These are phyloP conservation scores for Bjerkandera adusta DNA, from an alignment of 1,284 basidiomycete genomes.

Conservation along the genomic window DNA sequence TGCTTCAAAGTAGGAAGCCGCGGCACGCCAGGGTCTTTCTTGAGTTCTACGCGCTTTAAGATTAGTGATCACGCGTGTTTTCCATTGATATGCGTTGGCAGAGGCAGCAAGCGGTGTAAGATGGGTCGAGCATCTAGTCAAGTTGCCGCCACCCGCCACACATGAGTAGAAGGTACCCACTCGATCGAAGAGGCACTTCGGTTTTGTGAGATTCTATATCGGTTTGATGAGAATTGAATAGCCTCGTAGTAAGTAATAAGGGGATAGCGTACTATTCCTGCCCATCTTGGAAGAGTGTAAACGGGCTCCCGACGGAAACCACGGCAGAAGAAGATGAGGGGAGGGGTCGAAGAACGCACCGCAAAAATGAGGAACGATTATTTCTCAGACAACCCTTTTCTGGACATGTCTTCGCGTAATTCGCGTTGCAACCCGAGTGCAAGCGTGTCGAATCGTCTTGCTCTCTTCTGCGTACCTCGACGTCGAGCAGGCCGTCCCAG, in stretches of 20 bases:
- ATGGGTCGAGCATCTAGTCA: too few species aligned
- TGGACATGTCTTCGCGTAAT: too few species aligned
- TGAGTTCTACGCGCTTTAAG: slow-evolving; percentile 61
- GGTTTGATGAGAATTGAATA: slow-evolving; percentile 5
- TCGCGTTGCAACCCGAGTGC: too few species aligned
- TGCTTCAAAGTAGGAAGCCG: slow-evolving; percentile 69
- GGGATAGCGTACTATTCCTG: slow-evolving; percentile 52
- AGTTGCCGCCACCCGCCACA: too few species aligned
- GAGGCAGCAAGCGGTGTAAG: too few species aligned
- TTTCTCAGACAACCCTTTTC: background rate
- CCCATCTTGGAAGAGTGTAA: slow-evolving; percentile 38
- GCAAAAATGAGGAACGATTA: background rate
- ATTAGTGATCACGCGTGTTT: background rate
- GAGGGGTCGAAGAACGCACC: background rate
- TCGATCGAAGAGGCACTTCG: slow-evolving; percentile 51
- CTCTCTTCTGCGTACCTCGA: too few species aligned
- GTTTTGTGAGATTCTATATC: slow-evolving; percentile 43
- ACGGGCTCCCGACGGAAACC: too few species aligned
- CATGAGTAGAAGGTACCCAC: slow-evolving; percentile 32
- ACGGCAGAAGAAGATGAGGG: background rate
- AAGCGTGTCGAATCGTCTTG: too few species aligned
- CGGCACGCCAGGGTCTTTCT: slow-evolving; percentile 82
- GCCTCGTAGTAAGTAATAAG: too few species aligned
- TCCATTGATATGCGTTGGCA: too few species aligned
- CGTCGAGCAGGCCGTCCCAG: too few species aligned